Evolutionary conservation across 768 basidiomycete species (phyloP), one percentile per base, ranked within the genome.

Genomic region (Albatrellus ellisii): DNA sequence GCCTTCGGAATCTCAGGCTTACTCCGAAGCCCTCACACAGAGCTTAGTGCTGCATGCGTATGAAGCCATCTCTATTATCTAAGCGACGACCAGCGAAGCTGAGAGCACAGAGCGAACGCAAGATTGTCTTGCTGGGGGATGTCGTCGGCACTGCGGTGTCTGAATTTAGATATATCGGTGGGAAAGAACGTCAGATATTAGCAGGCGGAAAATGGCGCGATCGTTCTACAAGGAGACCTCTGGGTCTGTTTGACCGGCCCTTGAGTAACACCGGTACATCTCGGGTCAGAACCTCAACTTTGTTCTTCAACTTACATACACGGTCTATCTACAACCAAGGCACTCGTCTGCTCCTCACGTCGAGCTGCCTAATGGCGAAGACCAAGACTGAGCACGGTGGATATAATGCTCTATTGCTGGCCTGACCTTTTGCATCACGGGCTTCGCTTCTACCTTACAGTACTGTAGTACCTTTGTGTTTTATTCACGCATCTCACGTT

Each of bases 351-450:
- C 44, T 46, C 50, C 55, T 40, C 47, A 65, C 64, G 68, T 67
- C 66, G 67, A 52, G 62, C 57, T 58, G 66, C 79, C 67, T 75
- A 84, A 87, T 86, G 82, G 82, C 75, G 68, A 70, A 66, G 75
- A 79, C 76, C 79, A 58, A 84, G 75, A 85, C 26, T 11, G 59
- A 49, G 55, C 61, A 55, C 57, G 75, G 71, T 63, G 70, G 72
- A 73, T 73, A 75, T 81, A 85, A 85, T 86, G 80, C 81, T 68
- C 37, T 22, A 22, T 36, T 21, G 15, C 35, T 18, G 35, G 25
- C 25, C 48, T 49, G 58, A 52, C 44, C 14, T 11, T 39, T 36
- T 57, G 45, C 54, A 57, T 51, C 52, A 45, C 33, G 51, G 58
- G 69, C 69, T 71, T 70, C 69, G 69, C 70, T 56, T 64, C 61